Evolutionary conservation across 345 rosid genomes (phyloP).

Genomic region (Melaleuca quinquenervia): DNA sequence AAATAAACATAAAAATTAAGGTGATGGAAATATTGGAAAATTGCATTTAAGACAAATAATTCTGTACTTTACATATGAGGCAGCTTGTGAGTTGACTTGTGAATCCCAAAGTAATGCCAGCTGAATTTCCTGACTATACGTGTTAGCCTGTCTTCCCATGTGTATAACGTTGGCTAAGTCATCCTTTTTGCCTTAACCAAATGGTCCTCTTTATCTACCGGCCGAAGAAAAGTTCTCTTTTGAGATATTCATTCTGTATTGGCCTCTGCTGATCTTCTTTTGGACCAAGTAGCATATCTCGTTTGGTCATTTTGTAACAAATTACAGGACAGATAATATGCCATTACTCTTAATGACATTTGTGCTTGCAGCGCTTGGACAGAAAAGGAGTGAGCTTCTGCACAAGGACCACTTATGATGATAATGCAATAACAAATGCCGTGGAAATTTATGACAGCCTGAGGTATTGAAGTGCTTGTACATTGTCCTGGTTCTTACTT

Average conservation of each 20-base stretch:
- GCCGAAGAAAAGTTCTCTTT: neutral
- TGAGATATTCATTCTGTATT: neutral
- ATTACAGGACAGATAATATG: neutral
- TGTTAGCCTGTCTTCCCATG: neutral
- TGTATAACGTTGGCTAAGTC: neutral
- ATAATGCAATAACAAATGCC: conserved; percentile 55
- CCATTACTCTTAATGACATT: neutral
- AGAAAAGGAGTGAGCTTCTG: conserved; percentile 48
- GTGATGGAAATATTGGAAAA: neutral
- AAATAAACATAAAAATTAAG: neutral
- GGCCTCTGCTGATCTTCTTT: neutral
- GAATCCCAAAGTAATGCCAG: neutral
- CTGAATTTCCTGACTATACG: neutral
- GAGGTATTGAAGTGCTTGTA: conserved; percentile 17
- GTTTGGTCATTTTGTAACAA: neutral
- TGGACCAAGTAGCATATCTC: neutral
- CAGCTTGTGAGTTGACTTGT: neutral
- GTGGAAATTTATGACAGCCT: conserved; percentile 43
- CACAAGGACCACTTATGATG: conserved; percentile 40
- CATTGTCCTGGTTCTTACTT: neutral
- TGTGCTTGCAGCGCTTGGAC: conserved; percentile 30
- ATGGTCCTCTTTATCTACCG: no score
- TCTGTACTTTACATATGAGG: neutral
- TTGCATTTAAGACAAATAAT: neutral
- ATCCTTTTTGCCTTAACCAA: neutral